phyloP scores from a whole-genome alignment of 169 alveolate genomes.

The Plasmodium yoelii region DNA sequence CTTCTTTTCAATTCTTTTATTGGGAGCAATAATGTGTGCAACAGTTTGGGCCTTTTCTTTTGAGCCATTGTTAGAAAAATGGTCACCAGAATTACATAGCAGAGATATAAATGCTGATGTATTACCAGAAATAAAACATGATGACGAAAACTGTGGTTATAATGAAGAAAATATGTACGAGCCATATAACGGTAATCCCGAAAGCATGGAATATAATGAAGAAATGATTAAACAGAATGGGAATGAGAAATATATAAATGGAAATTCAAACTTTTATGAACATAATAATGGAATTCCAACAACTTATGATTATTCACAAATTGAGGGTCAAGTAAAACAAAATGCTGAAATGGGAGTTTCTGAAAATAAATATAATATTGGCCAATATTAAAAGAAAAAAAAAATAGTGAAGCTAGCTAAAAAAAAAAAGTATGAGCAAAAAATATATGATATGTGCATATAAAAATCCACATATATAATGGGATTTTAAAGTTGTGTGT shows the following conservation, averaged over 20 bases:
- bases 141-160: constrained; percentile 49
- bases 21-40: constrained; percentile 87
- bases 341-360: constrained; percentile 82
- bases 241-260: constrained; percentile 53
- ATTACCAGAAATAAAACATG: constrained; percentile 78
- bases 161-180: constrained; percentile 60
- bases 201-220: constrained; percentile 56
- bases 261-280: constrained; percentile 47
- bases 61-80: constrained; percentile 89
- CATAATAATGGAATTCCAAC: constrained; percentile 79
- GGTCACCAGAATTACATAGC: constrained; percentile 90
- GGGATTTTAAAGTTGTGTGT: neutral
- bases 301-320: constrained; percentile 81
- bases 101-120: constrained; percentile 89
- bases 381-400: constrained; percentile 17
- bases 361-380: constrained; percentile 41
- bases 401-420: no score
- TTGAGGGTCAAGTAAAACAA: constrained; percentile 80
- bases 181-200: constrained; percentile 60
- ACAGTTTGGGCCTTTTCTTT: constrained; percentile 89
- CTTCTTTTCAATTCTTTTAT: constrained; percentile 85
- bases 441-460: neutral
- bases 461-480: neutral
- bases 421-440: neutral
- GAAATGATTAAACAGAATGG: constrained; percentile 56